Evolutionary conservation across 2,329 filamentous ascomycete genomes (phyloP), one percentile per base, ranked within the genome.

Genomic region (Trichoderma atroviride): DNA sequence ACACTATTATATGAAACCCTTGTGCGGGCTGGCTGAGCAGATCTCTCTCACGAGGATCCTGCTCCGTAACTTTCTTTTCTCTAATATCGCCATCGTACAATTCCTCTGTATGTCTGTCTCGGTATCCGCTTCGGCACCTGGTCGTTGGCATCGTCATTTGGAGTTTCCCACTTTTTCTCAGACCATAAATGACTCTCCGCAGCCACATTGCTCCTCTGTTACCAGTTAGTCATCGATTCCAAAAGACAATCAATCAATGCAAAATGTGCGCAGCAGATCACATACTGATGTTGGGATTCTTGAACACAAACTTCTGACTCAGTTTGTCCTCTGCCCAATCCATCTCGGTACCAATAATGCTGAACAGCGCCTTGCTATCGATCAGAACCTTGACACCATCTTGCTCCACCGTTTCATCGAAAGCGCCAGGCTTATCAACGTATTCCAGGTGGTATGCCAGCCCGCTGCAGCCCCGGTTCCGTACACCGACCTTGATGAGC

Each of bases 301-400:
- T 91, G 82, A 99, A 99, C 62, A 97, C 90, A 80, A 99, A 99
- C 73, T 92, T 87, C 80, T 94, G 88, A 79, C 91, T 97, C 73
- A 99, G 83, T 83, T 97, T 97, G 76, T 98, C 96, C 81, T 98
- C 94, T 13, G 95, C 86, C 94, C 95, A 99, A 78, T 99, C 96
- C 96, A 99, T 99, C 82, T 98, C 95, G 77, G 92, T 97, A 5
- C 96, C 96, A 75, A 99, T 97, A 66, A 99, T 98, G 80, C 95
- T 98, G 79, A 99, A 94, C 61, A 99, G 83, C 53, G 96, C 96
- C 84, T 97, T 98, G 85, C 93, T 97, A 80, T 99, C 96, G 69
- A 99, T 96, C 78, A 98, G 80, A 40, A 99, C 95, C 81, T 92
- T 95, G 69, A 99, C 95, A 0, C 95, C 96, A 76, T 98, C 96